Percentiles rank a stretch among this genome's conserved stretches.
Conservation (phyloP, 176 grass and related monocot genomes). For the Bolboschoenus planiculmis region DNA sequence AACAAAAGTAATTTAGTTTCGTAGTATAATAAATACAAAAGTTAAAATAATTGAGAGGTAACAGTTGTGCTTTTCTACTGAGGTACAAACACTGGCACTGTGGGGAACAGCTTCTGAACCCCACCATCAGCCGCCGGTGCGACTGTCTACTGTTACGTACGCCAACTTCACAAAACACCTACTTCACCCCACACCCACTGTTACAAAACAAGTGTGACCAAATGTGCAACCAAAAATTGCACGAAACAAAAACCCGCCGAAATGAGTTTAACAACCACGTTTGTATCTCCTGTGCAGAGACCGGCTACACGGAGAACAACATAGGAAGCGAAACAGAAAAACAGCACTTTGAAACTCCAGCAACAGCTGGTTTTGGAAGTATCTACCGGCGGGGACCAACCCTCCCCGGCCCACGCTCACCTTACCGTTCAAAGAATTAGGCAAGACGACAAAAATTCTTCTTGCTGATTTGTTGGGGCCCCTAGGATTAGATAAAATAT, state of each 20-base stretch:
- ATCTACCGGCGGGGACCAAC: slow-evolving; percentile 13
- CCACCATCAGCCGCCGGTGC: slow-evolving; percentile 4
- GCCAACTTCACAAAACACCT: no score
- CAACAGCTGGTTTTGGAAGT: slow-evolving; percentile 19
- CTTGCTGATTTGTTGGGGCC: neutral
- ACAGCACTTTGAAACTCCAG: neutral
- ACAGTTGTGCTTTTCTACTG: neutral
- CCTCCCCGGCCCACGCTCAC: neutral
- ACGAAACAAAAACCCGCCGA: neutral
- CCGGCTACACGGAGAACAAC: neutral
- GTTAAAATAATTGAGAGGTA: neutral
- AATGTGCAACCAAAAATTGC: neutral
- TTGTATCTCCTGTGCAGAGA: neutral
- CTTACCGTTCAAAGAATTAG: neutral
- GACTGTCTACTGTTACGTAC: neutral
- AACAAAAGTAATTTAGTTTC: neutral
- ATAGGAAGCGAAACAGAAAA: neutral
- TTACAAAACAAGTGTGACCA: neutral
- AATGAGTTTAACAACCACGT: no score
- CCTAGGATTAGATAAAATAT: neutral
- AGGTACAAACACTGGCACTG: neutral
- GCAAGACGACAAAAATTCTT: slow-evolving; percentile 8
- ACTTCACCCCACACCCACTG: neutral
- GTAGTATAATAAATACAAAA: neutral
- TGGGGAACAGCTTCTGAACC: neutral